Evolutionary conservation across 139 green algal genomes (phyloP), one percentile per base, ranked within the genome.

Genomic region (Gonium pectorale): DNA sequence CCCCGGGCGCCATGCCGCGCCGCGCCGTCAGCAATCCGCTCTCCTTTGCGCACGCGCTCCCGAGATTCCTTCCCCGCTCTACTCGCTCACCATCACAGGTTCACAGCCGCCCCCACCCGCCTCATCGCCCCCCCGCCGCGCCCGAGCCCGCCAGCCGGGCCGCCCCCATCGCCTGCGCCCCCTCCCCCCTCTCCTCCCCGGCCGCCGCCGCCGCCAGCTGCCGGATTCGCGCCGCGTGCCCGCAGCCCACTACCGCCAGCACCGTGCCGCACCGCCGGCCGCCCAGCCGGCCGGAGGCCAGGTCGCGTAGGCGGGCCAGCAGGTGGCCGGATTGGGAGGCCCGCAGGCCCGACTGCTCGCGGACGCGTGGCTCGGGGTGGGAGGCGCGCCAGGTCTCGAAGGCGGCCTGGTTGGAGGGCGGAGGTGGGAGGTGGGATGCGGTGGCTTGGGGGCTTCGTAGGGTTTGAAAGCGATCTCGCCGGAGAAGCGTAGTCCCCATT

Each of bases 231-330:
- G 8, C 40, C 40, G 75, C 75, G 51, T 35, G 8, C 4, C 44
- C 75, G n/a, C 40, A 19, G n/a, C 75, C 40, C 75, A 82, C 44
- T 59, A 82, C 75, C 38, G 75, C 75, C 75, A 82, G 59, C 31
- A 72, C 0, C 38, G 31, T 29, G 7, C 29, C 31, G 75, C 75
- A 82, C 40, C 29, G 51, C 6, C 75, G 59, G 24, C 75, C 75
- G 40, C 75, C 75, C 41, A 82, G 17, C 75, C 75, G 59, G 8
- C 75, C 75, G 7, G 29, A 11, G 6, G 75, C 75, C 11, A 82
- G 33, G n/a, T 72, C 59, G 13, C 29, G 27, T n/a, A 82, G n/a
- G 22, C 17, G 29, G 7, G 29, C 29, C n/a, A 60, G 8, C 59
- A 62, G n/a, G 59, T 82, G 75, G 24, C 1, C 75, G 3, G n/a